These are phyloP conservation scores for Plasmopara halstedii DNA, from an alignment of 352 stramenopile species.

Conservation along the genomic window DNA sequence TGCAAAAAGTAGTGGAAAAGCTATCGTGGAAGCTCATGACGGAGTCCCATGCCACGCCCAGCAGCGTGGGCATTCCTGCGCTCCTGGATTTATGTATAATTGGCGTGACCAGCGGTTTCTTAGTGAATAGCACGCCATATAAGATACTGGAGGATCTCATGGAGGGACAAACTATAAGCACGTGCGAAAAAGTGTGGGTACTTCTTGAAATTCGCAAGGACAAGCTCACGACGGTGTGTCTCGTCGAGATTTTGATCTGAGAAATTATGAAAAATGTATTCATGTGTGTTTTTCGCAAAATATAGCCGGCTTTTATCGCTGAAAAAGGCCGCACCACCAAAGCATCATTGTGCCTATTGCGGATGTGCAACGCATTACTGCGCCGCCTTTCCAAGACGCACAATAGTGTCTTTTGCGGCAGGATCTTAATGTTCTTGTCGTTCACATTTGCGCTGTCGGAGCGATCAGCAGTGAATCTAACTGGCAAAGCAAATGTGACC, in stretches of 20 bases:
- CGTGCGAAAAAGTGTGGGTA: slow-evolving; percentile 82
- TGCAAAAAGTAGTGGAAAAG: slow-evolving; percentile 73
- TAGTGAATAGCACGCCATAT: slow-evolving; percentile 72
- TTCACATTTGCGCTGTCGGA: slow-evolving; percentile 82
- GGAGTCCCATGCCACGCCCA: slow-evolving; percentile 40
- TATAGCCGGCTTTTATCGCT: slow-evolving; percentile 55
- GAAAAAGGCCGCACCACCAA: slow-evolving; percentile 66
- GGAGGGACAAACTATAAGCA: slow-evolving; percentile 79
- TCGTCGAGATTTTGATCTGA: background rate
- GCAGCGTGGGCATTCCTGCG: slow-evolving; percentile 50
- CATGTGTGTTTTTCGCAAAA: background rate
- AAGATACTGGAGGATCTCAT: slow-evolving; percentile 83
- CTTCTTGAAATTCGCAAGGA: slow-evolving; percentile 72
- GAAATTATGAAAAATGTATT: slow-evolving; percentile 1
- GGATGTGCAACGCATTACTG: slow-evolving; percentile 81
- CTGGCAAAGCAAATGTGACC: slow-evolving; percentile 68
- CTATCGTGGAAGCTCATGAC: slow-evolving; percentile 74
- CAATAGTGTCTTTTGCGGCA: slow-evolving; percentile 86
- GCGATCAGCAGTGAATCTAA: slow-evolving; percentile 76
- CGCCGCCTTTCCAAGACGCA: slow-evolving; percentile 82
- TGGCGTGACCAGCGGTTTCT: slow-evolving; percentile 50
- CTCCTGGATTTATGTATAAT: slow-evolving; percentile 79
- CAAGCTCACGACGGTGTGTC: slow-evolving; percentile 48
- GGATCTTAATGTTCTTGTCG: slow-evolving; percentile 82
- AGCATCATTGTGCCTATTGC: slow-evolving; percentile 68